Base-by-base conservation (phyloP, 73 alveolate species). In the Durusdinium trenchii region DNA sequence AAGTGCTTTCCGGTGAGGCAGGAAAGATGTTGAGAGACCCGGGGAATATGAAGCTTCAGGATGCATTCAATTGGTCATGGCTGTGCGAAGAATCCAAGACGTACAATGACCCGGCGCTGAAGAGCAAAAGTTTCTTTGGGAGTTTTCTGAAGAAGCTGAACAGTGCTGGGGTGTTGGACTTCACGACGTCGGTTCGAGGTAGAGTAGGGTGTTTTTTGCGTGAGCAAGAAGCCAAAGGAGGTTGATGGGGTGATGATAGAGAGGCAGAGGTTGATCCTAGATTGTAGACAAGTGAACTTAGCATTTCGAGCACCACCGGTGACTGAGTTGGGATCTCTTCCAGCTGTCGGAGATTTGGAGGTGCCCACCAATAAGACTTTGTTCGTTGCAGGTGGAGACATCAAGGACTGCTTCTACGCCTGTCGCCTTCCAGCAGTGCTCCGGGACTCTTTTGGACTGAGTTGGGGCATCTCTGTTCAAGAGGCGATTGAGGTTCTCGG, bases 231-330 rank as follows among this genome's bases (percentile, higher is more conserved):
- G 52, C 84, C 95, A 23, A 62, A 62, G 38, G 84, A 87, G 40
- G 85, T 87, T 12, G 78, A 54, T 23, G 94, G 94, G 43, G 78
- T 38, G 0, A 51, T 85, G 94, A 20, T 18, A 57, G 54, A 47
- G 16, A 6, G 94, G 46, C 94, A 85, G 42, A 18, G 95, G 2
- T n/a, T 87, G 64, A 62, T 87, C 1, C 69, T 87, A 30, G 95
- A 87, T n/a, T 87, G 95, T n/a, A 35, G 95, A 20, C 14, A 23
- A 5, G 95, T 87, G 16, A 87, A 87, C 71, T 35, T 45, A 9
- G 46, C 18, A 14, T 87, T 87, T 40, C 84, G 95, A 14, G 95
- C 95, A 23, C 95, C 95, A 32, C 95, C 95, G 9, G 46, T 43
- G 23, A 61, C 95, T 14, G 82, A 60, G 62, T 28, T 87, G 5